These are phyloP conservation scores for Tolypocladium endophyticum DNA, from an alignment of 2,329 filamentous ascomycete genomes.

Conservation along the genomic window DNA sequence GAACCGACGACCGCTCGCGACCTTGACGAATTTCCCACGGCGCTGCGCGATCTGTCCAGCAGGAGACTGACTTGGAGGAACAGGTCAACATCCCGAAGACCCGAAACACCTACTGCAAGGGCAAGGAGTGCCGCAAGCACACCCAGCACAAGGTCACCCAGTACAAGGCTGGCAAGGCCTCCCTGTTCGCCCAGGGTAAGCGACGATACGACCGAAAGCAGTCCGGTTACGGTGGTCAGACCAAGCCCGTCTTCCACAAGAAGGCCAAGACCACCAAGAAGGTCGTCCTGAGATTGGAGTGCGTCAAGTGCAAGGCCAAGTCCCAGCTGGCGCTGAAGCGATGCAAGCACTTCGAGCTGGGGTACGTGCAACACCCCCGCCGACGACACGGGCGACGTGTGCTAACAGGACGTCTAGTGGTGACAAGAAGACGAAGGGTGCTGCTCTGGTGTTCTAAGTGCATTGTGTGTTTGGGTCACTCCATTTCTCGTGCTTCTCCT, in stretches of 20 bases:
- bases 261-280: slow-evolving; percentile 99
- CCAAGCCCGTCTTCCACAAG: slow-evolving; percentile 99
- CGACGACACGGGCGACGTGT: background rate
- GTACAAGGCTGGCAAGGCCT: slow-evolving; percentile 97
- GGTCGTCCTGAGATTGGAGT: slow-evolving; percentile 97
- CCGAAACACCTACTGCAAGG: slow-evolving; percentile 95
- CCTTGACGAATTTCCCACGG: background rate
- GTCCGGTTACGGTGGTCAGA: slow-evolving; percentile 99
- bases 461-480: slow-evolving; percentile 35
- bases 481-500: slow-evolving; percentile 31
- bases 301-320: slow-evolving; percentile 97
- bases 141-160: slow-evolving; percentile 89
- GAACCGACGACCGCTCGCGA: slow-evolving; percentile 5
- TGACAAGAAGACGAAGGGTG: slow-evolving; percentile 99
- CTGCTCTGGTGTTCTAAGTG: slow-evolving; percentile 97
- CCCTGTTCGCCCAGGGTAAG: slow-evolving; percentile 96
- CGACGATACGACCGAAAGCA: slow-evolving; percentile 99
- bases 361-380: slow-evolving; percentile 50
- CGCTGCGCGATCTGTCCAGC: background rate
- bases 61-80: slow-evolving; percentile 18
- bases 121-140: slow-evolving; percentile 87
- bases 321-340: slow-evolving; percentile 96
- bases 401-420: slow-evolving; percentile 56
- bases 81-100: slow-evolving; percentile 99
- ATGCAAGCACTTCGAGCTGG: slow-evolving; percentile 99